Conservation (phyloP, 768 basidiomycete genomes). For the Kwoniella sp. region DNA sequence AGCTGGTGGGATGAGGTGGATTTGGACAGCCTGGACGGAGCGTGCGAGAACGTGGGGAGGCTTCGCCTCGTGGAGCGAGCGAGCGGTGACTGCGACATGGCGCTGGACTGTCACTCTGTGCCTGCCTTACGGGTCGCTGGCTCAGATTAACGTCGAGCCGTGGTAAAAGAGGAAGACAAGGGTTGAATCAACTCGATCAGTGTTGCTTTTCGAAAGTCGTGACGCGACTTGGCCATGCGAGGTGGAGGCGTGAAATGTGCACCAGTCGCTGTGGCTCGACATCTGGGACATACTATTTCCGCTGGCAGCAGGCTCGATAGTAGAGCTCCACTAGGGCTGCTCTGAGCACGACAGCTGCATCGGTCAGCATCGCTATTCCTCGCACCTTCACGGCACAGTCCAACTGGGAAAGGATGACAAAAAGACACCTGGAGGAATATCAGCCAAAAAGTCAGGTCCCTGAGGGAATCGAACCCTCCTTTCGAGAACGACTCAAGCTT, state of each 20-base stretch:
- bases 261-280: no score
- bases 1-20: slow-evolving; percentile 15
- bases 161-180: background rate
- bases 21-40: slow-evolving; percentile 34
- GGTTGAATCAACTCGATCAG: background rate
- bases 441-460: background rate
- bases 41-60: slow-evolving; percentile 31
- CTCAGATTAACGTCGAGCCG: background rate
- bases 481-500: slow-evolving; percentile 9
- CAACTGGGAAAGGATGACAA: no score
- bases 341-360: no score
- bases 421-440: background rate
- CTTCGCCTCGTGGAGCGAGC: slow-evolving; percentile 28
- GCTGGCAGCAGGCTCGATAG: no score
- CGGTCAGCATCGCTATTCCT: no score
- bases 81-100: slow-evolving; percentile 43
- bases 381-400: no score
- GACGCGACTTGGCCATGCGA: background rate
- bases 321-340: no score
- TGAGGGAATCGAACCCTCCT: slow-evolving; percentile 12
- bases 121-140: no score
- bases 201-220: no score
- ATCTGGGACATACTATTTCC: no score
- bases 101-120: background rate
- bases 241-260: background rate